Percentiles rank a stretch among this genome's conserved stretches.
Conservation (phyloP, 306 rosid genomes). For the Calophaca sinica region DNA sequence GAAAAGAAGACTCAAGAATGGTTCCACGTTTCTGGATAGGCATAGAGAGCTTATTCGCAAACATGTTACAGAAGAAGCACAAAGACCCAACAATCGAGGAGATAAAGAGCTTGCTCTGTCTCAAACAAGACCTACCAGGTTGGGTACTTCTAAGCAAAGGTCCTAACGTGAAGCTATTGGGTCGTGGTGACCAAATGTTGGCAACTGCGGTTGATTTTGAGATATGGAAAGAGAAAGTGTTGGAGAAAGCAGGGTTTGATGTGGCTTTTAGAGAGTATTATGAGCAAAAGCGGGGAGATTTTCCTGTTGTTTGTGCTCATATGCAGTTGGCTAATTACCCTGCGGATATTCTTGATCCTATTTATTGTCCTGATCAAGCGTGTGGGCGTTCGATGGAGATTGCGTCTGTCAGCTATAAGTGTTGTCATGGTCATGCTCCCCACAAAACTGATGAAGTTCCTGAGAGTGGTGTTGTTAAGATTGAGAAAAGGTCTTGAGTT, state of each 20-base stretch:
- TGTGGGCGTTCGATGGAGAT: constrained; percentile 53
- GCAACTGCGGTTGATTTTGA: constrained; percentile 45
- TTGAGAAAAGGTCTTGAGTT: constrained; percentile 45
- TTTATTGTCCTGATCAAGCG: constrained; percentile 35
- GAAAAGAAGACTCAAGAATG: constrained; percentile 37
- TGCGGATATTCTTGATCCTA: constrained; percentile 45
- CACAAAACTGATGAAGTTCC: constrained; percentile 35
- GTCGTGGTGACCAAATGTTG: constrained; percentile 32
- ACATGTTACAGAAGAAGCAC: constrained; percentile 46
- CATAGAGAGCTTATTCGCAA: constrained; percentile 49
- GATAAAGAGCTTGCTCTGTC: constrained; percentile 46
- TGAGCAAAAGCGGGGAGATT: not conserved
- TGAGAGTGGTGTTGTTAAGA: constrained; percentile 47
- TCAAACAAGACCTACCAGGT: constrained; percentile 39
- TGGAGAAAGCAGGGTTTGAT: constrained; percentile 52
- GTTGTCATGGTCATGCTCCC: constrained; percentile 48
- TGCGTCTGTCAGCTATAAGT: constrained; percentile 47
- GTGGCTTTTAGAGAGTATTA: constrained; percentile 49
- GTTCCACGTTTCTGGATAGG: constrained; percentile 49
- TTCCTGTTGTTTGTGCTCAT: constrained; percentile 13
- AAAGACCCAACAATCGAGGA: constrained; percentile 45
- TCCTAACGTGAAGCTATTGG: constrained; percentile 48
- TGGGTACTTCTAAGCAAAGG: constrained; percentile 60
- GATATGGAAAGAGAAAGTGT: constrained; percentile 45
- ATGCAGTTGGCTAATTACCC: constrained; percentile 54